These are phyloP conservation scores for Colletotrichum sidae DNA, from an alignment of 2,329 filamentous ascomycete genomes.

Conservation along the genomic window DNA sequence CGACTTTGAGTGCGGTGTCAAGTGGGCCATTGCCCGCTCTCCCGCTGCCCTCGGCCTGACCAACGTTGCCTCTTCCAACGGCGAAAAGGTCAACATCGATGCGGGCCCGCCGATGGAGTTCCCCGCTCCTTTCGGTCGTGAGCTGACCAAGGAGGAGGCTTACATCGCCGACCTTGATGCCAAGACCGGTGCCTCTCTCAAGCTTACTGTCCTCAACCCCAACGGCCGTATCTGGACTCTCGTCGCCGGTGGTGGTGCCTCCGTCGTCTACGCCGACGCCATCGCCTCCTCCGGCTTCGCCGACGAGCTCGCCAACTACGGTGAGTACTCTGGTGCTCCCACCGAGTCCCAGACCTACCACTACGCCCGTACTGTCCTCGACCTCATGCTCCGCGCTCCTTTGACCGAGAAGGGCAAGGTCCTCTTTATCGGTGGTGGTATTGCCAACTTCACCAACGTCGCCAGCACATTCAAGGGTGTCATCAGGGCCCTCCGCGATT, in stretches of 20 bases:
- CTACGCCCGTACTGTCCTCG: conserved; percentile 96
- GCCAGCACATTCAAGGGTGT: conserved; percentile 99
- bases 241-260: conserved; percentile 98
- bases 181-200: conserved; percentile 98
- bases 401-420: conserved; percentile 92
- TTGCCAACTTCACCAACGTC: conserved; percentile 99
- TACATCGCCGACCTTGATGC: conserved; percentile 99
- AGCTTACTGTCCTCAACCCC: conserved; percentile 95
- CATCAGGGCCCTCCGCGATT: conserved; percentile 94
- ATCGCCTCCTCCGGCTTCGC: conserved; percentile 97
- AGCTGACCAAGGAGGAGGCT: conserved; percentile 98
- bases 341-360: conserved; percentile 99
- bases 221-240: conserved; percentile 96
- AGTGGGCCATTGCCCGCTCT: conserved; percentile 97
- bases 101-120: conserved; percentile 99
- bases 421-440: conserved; percentile 99
- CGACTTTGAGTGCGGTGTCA: conserved; percentile 98
- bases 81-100: conserved; percentile 89
- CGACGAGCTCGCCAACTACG: conserved; percentile 98
- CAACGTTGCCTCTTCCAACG: conserved; percentile 69
- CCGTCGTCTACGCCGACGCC: conserved; percentile 98
- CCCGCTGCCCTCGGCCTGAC: conserved; percentile 89
- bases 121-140: conserved; percentile 97
- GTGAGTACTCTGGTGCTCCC: conserved; percentile 98
- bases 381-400: conserved; percentile 96